Evolutionary conservation across 2,329 filamentous ascomycete genomes (phyloP).

Genomic region (Fusarium foetens): DNA sequence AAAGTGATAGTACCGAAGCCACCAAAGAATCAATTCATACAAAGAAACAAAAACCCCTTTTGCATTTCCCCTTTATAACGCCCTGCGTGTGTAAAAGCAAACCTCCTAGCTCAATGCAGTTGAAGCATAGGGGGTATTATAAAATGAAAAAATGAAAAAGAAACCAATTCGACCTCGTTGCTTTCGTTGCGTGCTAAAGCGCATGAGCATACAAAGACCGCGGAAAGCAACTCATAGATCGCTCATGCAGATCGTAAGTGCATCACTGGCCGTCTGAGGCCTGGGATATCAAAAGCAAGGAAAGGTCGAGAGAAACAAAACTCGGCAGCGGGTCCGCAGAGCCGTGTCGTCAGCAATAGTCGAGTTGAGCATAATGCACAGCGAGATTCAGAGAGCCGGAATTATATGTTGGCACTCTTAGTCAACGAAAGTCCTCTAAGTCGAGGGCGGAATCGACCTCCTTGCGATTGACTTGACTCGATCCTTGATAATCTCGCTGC

Average conservation of each 20-base stretch:
- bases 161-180: constrained; percentile 37
- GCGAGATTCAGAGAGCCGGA: constrained; percentile 26
- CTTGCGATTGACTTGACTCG: constrained; percentile 74
- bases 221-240: constrained; percentile 55
- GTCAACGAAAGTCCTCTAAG: constrained; percentile 57
- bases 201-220: constrained; percentile 33
- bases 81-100: constrained; percentile 48
- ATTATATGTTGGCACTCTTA: constrained; percentile 54
- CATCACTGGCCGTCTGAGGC: constrained; percentile 47
- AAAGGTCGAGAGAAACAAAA: constrained; percentile 33
- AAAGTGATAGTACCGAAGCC: constrained; percentile 40
- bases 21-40: constrained; percentile 34
- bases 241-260: constrained; percentile 62
- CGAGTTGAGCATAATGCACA: constrained; percentile 46
- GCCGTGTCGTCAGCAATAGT: constrained; percentile 28
- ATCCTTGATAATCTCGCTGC: constrained; percentile 85
- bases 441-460: constrained; percentile 49
- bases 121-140: constrained; percentile 26
- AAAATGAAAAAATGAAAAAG: constrained; percentile 30
- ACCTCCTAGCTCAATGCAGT: constrained; percentile 19
- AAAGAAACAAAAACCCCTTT: constrained; percentile 34
- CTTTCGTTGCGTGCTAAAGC: constrained; percentile 32
- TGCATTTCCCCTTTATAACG: constrained; percentile 48
- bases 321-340: constrained; percentile 37
- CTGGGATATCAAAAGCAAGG: constrained; percentile 52